Conservation (phyloP, 225 moss, liverwort and hornwort genomes). For the Neckera pumila region DNA sequence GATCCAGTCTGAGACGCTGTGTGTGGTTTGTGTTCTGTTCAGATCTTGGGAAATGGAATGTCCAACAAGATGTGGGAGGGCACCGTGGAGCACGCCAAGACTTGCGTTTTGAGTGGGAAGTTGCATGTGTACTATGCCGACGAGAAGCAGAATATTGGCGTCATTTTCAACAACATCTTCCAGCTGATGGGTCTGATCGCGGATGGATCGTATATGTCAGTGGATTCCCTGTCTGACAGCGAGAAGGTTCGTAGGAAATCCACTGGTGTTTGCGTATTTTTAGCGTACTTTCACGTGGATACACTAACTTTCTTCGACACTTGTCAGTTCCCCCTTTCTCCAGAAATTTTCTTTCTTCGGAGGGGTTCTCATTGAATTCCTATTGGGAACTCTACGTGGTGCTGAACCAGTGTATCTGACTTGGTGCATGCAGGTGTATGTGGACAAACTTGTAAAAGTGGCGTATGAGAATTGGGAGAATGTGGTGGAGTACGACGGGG, state of each 20-base stretch:
- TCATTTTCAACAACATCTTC: background rate
- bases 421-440: constrained; percentile 17
- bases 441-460: constrained; percentile 53
- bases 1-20: background rate
- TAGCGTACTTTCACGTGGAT: background rate
- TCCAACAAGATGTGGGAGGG: background rate
- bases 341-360: background rate
- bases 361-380: background rate
- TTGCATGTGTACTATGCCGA: background rate
- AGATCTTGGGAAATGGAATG: background rate
- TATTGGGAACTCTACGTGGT: background rate
- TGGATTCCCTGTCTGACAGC: background rate
- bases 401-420: background rate
- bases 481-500: constrained; percentile 52
- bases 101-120: background rate
- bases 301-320: background rate
- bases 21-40: background rate
- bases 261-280: background rate
- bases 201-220: background rate
- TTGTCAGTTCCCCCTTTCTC: background rate
- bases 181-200: background rate
- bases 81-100: background rate
- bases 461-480: constrained; percentile 62
- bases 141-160: background rate
- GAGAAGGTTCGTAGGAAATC: background rate